Evolutionary conservation across 176 grass and related monocot species (phyloP).

Genomic region (Aegilops speltoides): DNA sequence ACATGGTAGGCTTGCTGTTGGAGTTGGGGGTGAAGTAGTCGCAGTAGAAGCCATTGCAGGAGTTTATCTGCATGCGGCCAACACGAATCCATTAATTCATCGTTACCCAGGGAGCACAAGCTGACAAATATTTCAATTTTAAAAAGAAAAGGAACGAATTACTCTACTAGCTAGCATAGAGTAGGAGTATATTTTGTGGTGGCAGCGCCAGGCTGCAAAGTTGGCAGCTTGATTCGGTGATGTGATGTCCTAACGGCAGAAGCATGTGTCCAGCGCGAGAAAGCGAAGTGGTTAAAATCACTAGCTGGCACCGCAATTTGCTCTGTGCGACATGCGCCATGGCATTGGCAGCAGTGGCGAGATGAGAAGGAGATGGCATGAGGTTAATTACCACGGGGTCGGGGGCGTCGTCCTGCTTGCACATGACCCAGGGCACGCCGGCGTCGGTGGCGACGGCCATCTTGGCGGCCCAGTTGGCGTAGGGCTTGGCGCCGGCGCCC

Average conservation of each 20-base stretch:
- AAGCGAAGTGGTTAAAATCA: background rate
- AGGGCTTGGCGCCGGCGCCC: constrained; percentile 68
- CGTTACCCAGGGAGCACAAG: background rate
- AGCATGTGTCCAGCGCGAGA: background rate
- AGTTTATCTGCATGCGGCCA: constrained; percentile 60
- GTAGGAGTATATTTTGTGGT: background rate
- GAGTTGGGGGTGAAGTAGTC: constrained; percentile 83
- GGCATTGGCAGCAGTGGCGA: background rate
- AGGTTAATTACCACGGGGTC: constrained; percentile 65
- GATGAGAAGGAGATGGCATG: background rate
- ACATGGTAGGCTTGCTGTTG: constrained; percentile 77
- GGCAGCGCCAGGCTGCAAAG: background rate
- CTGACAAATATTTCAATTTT: background rate
- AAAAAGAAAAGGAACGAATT: background rate
- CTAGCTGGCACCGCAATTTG: background rate
- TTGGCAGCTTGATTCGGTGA: constrained; percentile 29
- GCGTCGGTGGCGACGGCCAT: constrained; percentile 87
- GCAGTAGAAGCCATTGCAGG: constrained; percentile 97
- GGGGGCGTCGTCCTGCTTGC: constrained; percentile 98
- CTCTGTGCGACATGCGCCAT: background rate
- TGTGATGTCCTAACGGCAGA: constrained; percentile 46
- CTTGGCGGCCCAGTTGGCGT: constrained; percentile 78
- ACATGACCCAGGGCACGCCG: constrained; percentile 96
- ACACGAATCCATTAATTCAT: background rate
- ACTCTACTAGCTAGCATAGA: background rate